Percentiles rank a stretch among this genome's conserved stretches.
Evolutionary conservation across 306 rosid species (phyloP).

Genomic region (Canavalia ensiformis): DNA sequence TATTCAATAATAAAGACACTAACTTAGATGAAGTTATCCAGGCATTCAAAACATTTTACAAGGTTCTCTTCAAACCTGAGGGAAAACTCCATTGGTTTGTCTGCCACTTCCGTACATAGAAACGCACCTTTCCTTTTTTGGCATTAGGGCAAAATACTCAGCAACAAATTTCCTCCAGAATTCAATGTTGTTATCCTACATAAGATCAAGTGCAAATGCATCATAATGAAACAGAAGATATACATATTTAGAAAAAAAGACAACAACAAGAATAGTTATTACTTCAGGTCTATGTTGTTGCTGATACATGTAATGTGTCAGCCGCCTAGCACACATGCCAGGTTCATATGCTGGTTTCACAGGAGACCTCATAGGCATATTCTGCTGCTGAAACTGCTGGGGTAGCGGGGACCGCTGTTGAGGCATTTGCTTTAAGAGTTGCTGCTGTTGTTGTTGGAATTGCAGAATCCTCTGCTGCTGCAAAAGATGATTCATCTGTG

Average conservation of each 20-base stretch:
- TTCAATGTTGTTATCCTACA: constrained; percentile 90
- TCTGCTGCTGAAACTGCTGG: constrained; percentile 89
- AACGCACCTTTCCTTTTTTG: constrained; percentile 98
- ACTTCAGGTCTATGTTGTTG: constrained; percentile 96
- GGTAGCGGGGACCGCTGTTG: constrained; percentile 82
- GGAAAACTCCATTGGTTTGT: constrained; percentile 95
- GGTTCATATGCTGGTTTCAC: constrained; percentile 90
- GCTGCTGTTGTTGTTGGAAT: constrained; percentile 90
- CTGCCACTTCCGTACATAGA: constrained; percentile 96
- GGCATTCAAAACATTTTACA: constrained; percentile 48
- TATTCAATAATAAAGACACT: constrained; percentile 47
- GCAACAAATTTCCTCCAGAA: constrained; percentile 99
- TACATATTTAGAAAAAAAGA: constrained; percentile 20
- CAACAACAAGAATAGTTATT: constrained; percentile 41
- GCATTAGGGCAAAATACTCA: constrained; percentile 91
- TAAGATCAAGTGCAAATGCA: constrained; percentile 43
- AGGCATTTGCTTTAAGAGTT: constrained; percentile 82
- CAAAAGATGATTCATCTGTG: constrained; percentile 76
- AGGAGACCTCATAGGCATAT: constrained; percentile 76
- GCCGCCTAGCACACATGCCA: constrained; percentile 95
- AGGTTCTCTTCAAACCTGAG: constrained; percentile 76
- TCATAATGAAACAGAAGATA: constrained; percentile 34
- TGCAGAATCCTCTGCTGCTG: constrained; percentile 82
- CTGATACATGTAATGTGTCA: constrained; percentile 91
- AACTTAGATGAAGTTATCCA: constrained; percentile 49